Conservation (phyloP, 192 early-diverging fungal species). For the Diversispora eburnea region DNA sequence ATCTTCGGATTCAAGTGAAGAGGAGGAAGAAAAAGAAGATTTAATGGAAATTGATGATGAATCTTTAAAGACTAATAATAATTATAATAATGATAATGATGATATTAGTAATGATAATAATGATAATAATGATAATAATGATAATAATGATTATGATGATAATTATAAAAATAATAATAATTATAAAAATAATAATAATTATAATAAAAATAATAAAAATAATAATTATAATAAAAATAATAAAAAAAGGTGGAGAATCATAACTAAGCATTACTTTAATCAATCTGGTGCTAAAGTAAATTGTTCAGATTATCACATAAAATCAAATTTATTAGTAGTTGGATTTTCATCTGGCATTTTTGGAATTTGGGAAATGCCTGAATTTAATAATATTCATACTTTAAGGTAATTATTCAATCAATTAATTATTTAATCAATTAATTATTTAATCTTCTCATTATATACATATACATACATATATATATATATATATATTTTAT, state of each 20-base stretch:
- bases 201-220: too few species aligned
- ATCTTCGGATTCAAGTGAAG: constrained; percentile 39
- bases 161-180: constrained; percentile 32
- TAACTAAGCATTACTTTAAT: constrained; percentile 72
- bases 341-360: constrained; percentile 94
- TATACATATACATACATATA: not conserved
- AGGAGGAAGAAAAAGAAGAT: constrained; percentile 56
- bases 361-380: constrained; percentile 97
- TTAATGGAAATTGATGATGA: constrained; percentile 52
- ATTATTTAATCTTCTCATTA: not conserved
- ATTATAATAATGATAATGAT: too few species aligned
- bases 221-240: constrained; percentile 32
- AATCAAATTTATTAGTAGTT: constrained; percentile 73
- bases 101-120: too few species aligned
- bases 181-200: too few species aligned
- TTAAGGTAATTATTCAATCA: constrained; percentile 62
- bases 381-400: constrained; percentile 91
- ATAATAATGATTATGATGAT: constrained; percentile 29
- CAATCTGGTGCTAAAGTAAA: constrained; percentile 75
- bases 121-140: too few species aligned
- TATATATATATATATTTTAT: not conserved
- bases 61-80: too few species aligned
- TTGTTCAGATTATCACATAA: constrained; percentile 72
- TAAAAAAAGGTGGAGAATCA: constrained; percentile 50
- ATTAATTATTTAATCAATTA: not conserved